Evolutionary conservation across 805 yeast species (phyloP), one percentile per base, ranked within the genome.

Genomic region (Blastobotrys americana): DNA sequence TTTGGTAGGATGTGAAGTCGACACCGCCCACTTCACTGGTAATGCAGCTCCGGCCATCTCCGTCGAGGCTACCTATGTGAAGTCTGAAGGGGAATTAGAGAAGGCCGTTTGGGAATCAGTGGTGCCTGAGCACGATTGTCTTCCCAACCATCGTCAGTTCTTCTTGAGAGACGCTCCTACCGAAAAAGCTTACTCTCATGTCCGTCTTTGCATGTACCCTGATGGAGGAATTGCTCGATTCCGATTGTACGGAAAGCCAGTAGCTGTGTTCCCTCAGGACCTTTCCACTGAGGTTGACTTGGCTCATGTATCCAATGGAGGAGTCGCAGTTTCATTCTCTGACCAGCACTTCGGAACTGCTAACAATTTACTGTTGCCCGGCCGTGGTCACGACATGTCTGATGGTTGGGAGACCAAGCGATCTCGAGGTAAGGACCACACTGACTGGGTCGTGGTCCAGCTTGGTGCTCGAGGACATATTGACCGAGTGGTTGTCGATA

Each of bases 331-430:
- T 34, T 70, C 78, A 9, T 78, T 76, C 55, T 82, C 94, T 1
- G 96, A 93, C 67, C 95, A 90, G 68, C 97, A 89, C 67, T 90
- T 90, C 59, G 95, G 96, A 33, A 76, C 90, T 37, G 95, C 89
- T 33, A 94, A 85, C 63, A 90, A 90, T 67, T 69, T 90, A 50
- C 68, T 90, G 46, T 70, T 90, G 44, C 97, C 97, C 2, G 97
- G 97, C 13, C 78, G 97, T 49, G 98, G 98, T 42, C 77, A 74
- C 56, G 96, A 90, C 64, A 90, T 90, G 97, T 78, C 93, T 41
- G 97, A 93, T 60, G 98, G 98, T 10, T 90, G 98, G 98, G 98
- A 90, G 63, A 90, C 98, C 19, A 78, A 77, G 56, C 78, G 98
- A 62, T 87, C 96, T 1, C 76, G 97, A 61, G 71, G 68, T 9